phyloP scores from a whole-genome alignment of 805 yeast species.

The Metschnikowia shivogae region DNA sequence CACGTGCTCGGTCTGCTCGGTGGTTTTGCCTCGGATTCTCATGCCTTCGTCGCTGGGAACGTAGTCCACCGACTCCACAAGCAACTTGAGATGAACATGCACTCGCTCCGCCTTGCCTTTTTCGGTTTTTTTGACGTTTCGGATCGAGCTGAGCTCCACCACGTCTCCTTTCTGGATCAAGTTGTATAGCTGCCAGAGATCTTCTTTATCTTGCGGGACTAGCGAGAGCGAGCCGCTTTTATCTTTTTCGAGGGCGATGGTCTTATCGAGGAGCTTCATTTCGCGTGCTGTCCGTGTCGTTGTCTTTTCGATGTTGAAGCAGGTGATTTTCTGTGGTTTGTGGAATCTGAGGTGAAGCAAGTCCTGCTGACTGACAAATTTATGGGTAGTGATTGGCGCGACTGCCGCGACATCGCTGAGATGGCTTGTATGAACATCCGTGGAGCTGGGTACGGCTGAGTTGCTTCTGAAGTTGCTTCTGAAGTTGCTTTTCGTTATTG shows the following conservation, averaged over 20 bases:
- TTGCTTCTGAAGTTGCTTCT: too few species aligned
- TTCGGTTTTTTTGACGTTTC: slow-evolving; percentile 50
- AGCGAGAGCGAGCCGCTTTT: slow-evolving; percentile 62
- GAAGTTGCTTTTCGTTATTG: too few species aligned
- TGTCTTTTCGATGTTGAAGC: neutral
- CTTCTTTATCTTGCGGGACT: slow-evolving; percentile 85
- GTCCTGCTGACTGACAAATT: neutral
- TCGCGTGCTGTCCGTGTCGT: neutral
- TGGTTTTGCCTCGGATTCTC: slow-evolving; percentile 76
- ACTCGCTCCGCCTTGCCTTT: slow-evolving; percentile 49
- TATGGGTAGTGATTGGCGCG: slow-evolving; percentile 2
- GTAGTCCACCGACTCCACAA: slow-evolving; percentile 70
- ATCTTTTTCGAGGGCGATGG: slow-evolving; percentile 39
- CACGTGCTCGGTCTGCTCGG: slow-evolving; percentile 64
- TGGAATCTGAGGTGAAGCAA: neutral
- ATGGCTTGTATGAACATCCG: too few species aligned
- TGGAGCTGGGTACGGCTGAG: too few species aligned
- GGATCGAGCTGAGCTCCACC: slow-evolving; percentile 60
- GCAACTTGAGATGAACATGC: slow-evolving; percentile 45
- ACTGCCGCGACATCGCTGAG: neutral
- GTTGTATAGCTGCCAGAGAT: slow-evolving; percentile 84
- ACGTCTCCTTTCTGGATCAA: slow-evolving; percentile 73
- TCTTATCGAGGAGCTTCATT: slow-evolving; percentile 19
- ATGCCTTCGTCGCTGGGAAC: slow-evolving; percentile 72
- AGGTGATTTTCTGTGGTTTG: neutral